Evolutionary conservation across 192 early-diverging fungal species (phyloP), one percentile per base, ranked within the genome.

Genomic region (Coemansia sp.): DNA sequence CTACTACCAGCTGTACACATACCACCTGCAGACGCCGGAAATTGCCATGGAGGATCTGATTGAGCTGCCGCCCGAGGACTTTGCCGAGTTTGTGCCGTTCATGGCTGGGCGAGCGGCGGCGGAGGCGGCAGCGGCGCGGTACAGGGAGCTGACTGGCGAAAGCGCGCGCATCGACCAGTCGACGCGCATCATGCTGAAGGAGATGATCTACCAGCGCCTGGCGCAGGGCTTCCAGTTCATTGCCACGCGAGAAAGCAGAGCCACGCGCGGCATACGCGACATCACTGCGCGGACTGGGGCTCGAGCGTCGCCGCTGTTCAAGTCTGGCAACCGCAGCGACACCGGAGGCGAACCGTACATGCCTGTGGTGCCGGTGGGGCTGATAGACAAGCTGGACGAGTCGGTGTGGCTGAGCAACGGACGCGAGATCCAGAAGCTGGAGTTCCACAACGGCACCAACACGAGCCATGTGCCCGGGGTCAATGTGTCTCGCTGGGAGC

Each of bases 191-290:
- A 80, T 97, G 41, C 81, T 97, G 38, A 85, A 87, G 23, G 95
- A 98, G 75, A 85, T 99, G 73, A 87, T 97, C 11, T 87, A 87
- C 34, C 94, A 95, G 77, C 87, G 97, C n/a, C 67, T 99, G 44
- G 85, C 90, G 41, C 94, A 99, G 73, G 95, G 95, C 24, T 98
- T 94, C 71, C 95, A 97, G 76, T 83, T 97, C 14, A 90, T 97
- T 60, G 85, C 88, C 12, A 71, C 78, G 26, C 63, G 43, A 55
- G 67, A 70, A 14, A 45, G 63, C 2, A 5, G 30, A 15, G 21
- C 24, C 26, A 12, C 55, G 4, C 21, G 67, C 15, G 38, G 52
- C 26, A 43, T 30, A 9, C 60, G 60, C 39, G 60, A 64, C 44
- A 26, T 23, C 16, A 23, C 60, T 0, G 12, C 56, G 24, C 55